These are phyloP conservation scores for Lepidium sativum DNA, from an alignment of 345 rosid genomes.

Conservation along the genomic window DNA sequence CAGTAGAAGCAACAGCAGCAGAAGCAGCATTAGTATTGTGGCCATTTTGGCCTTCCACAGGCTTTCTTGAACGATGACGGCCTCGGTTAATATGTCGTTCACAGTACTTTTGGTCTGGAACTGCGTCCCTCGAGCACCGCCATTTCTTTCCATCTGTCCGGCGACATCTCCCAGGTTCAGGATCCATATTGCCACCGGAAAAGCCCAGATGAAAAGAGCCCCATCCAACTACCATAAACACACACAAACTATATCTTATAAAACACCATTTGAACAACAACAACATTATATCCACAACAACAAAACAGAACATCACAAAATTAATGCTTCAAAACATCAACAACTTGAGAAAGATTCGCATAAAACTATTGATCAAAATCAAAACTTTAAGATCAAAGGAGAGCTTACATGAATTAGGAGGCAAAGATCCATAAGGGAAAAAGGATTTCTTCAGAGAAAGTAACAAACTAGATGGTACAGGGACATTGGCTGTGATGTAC, in stretches of 20 bases:
- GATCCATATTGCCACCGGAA: conserved; percentile 65
- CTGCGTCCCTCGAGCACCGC: conserved; percentile 98
- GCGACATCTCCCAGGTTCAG: conserved; percentile 95
- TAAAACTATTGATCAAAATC: background rate
- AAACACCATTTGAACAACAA: background rate
- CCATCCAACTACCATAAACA: conserved; percentile 51
- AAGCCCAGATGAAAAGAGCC: conserved; percentile 76
- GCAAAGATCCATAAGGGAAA: conserved; percentile 43
- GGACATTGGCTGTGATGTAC: conserved; percentile 64
- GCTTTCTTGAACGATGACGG: conserved; percentile 99
- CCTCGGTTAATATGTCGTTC: conserved; percentile 97
- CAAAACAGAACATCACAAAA: background rate
- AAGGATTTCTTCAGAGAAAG: conserved; percentile 68
- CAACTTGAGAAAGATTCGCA: background rate
- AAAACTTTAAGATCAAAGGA: background rate
- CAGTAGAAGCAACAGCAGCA: conserved; percentile 1
- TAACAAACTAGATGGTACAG: conserved; percentile 70
- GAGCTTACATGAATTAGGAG: conserved; percentile 44
- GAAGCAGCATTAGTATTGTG: conserved; percentile 54
- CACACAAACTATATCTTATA: background rate
- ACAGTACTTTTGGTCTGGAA: conserved; percentile 87
- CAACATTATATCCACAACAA: background rate
- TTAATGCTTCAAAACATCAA: background rate
- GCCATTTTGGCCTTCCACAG: conserved; percentile 93
- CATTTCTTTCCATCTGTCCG: conserved; percentile 99